These are phyloP conservation scores for Trichoderma endophyticum DNA, from an alignment of 2,329 filamentous ascomycete genomes.

Conservation along the genomic window DNA sequence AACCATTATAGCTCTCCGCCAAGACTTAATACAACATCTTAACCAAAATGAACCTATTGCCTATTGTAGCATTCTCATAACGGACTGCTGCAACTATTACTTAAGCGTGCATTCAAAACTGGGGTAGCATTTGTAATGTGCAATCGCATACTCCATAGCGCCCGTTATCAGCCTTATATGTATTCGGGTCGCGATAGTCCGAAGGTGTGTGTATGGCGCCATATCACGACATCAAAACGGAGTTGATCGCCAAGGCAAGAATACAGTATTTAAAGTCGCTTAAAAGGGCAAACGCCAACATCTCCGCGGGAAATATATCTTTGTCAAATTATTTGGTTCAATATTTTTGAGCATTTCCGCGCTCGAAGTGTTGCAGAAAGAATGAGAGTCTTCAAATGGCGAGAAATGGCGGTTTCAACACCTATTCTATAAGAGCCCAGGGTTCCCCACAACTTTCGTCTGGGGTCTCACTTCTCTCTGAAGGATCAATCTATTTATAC, in stretches of 20 bases:
- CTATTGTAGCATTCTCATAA: neutral
- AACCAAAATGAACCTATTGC: neutral
- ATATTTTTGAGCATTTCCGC: neutral
- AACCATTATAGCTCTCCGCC: neutral
- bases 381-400: no score
- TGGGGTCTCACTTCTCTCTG: neutral
- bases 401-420: neutral
- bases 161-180: neutral
- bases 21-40: neutral
- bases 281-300: neutral
- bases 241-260: neutral
- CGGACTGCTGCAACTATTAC: neutral
- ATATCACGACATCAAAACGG: conserved; percentile 12
- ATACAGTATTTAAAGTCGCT: neutral
- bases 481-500: neutral
- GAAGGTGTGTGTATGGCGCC: conserved; percentile 10
- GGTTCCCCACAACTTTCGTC: neutral
- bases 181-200: neutral
- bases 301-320: neutral
- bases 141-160: neutral
- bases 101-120: neutral
- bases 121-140: neutral
- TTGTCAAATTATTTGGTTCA: neutral
- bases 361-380: neutral
- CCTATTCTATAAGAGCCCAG: neutral